phyloP scores from a whole-genome alignment of 306 rosid species.

The Chamaecrista fasciculata region DNA sequence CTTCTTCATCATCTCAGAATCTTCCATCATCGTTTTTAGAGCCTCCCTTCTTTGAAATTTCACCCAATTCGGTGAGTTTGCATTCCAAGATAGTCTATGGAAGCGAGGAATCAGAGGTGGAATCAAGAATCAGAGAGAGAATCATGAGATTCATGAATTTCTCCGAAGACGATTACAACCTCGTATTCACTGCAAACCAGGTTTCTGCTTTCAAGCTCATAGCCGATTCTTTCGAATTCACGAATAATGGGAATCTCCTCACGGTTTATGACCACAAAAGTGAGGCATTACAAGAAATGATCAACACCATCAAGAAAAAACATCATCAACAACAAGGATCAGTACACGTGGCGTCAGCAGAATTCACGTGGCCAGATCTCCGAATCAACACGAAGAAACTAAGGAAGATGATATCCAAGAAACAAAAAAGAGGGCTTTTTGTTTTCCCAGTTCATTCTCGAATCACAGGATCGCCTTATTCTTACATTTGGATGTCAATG shows the following conservation, averaged over 20 bases:
- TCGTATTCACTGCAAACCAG: slow-evolving; percentile 77
- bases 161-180: slow-evolving; percentile 60
- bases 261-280: slow-evolving; percentile 66
- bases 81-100: slow-evolving; percentile 53
- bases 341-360: slow-evolving; percentile 47
- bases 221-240: slow-evolving; percentile 72
- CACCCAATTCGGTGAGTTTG: slow-evolving; percentile 58
- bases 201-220: slow-evolving; percentile 68
- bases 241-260: slow-evolving; percentile 54
- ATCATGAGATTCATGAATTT: slow-evolving; percentile 77
- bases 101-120: slow-evolving; percentile 60
- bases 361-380: slow-evolving; percentile 63
- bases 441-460: slow-evolving; percentile 84
- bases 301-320: slow-evolving; percentile 57
- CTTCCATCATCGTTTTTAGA: slow-evolving; percentile 22
- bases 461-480: slow-evolving; percentile 68
- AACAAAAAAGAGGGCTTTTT: slow-evolving; percentile 53
- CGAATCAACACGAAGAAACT: slow-evolving; percentile 44
- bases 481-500: slow-evolving; percentile 78
- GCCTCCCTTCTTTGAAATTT: slow-evolving; percentile 49
- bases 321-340: too few relatives aligned
- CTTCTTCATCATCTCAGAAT: slow-evolving; percentile 41
- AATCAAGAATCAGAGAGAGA: slow-evolving; percentile 47
- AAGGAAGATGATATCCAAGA: slow-evolving; percentile 41
- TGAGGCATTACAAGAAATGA: slow-evolving; percentile 69